Percentiles rank a stretch among this genome's conserved stretches.
phyloP scores from a whole-genome alignment of 2,329 filamentous ascomycete genomes.

The Colletotrichum caudatum region DNA sequence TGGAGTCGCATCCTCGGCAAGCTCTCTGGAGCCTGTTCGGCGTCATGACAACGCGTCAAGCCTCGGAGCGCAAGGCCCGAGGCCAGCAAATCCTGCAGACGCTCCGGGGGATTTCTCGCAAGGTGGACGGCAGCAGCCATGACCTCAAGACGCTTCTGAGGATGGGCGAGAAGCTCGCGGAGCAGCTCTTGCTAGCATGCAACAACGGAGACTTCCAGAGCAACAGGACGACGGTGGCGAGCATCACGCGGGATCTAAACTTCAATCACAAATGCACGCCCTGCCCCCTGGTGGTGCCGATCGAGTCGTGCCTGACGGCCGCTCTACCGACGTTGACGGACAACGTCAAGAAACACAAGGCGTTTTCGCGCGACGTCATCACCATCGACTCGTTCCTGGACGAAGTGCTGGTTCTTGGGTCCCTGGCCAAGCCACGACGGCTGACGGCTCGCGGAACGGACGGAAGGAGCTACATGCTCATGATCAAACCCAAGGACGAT shows the following conservation, averaged over 20 bases:
- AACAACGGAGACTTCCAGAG: slow-evolving; percentile 79
- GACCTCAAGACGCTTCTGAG: slow-evolving; percentile 80
- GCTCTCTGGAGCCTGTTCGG: slow-evolving; percentile 92
- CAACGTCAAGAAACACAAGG: slow-evolving; percentile 80
- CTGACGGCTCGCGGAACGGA: slow-evolving; percentile 90
- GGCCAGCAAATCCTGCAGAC: slow-evolving; percentile 65
- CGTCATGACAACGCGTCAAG: slow-evolving; percentile 83
- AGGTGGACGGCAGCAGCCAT: slow-evolving; percentile 61
- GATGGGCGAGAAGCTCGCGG: slow-evolving; percentile 84
- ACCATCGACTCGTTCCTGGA: slow-evolving; percentile 86
- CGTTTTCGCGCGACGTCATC: slow-evolving; percentile 88
- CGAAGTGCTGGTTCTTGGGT: slow-evolving; percentile 89
- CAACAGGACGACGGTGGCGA: slow-evolving; percentile 76
- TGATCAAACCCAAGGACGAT: slow-evolving; percentile 99
- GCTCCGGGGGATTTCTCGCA: slow-evolving; percentile 61
- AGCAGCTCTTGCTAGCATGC: slow-evolving; percentile 84
- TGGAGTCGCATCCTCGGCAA: slow-evolving; percentile 88
- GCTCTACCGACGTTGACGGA: slow-evolving; percentile 82
- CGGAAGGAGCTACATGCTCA: slow-evolving; percentile 86
- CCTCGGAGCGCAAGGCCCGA: slow-evolving; percentile 70
- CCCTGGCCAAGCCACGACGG: slow-evolving; percentile 91
- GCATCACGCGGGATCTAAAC: slow-evolving; percentile 79
- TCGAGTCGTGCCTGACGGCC: slow-evolving; percentile 86
- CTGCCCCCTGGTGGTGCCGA: slow-evolving; percentile 87
- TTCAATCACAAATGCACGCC: slow-evolving; percentile 90